Conservation (phyloP, 73 alveolate species). For the Durusdinium trenchii region DNA sequence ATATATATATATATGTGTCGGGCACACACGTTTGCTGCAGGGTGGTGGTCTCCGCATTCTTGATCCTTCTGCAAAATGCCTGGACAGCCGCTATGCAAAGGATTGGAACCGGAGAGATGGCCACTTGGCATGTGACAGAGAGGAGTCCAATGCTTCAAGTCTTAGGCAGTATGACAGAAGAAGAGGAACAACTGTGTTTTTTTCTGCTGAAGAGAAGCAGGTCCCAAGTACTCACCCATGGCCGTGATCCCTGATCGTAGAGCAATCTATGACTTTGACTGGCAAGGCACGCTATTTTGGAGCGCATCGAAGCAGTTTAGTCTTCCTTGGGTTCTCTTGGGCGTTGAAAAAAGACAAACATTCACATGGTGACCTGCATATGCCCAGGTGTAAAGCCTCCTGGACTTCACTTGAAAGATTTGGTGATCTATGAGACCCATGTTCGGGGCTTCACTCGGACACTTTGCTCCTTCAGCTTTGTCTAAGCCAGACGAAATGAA, state of each 20-base stretch:
- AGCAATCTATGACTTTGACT: conserved; percentile 79
- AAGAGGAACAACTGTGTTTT: too few relatives aligned
- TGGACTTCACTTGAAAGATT: conserved; percentile 62
- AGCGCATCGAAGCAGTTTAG: too few relatives aligned
- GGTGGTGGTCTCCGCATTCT: conserved; percentile 36
- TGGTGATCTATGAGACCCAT: conserved; percentile 90
- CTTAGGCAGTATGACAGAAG: neutral
- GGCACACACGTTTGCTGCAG: neutral
- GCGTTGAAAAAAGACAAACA: neutral
- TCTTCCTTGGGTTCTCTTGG: neutral
- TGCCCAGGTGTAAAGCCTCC: conserved; percentile 78
- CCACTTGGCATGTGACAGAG: neutral
- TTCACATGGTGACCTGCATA: neutral
- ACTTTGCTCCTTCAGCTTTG: neutral
- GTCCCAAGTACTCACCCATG: conserved; percentile 83
- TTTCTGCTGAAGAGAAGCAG: conserved; percentile 3
- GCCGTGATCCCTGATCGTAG: conserved; percentile 82
- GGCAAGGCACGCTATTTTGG: conserved; percentile 89
- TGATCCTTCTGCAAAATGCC: conserved; percentile 83
- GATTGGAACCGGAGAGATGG: conserved; percentile 85
- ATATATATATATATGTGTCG: neutral
- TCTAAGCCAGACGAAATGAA: neutral
- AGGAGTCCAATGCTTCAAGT: neutral
- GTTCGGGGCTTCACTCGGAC: conserved; percentile 94
- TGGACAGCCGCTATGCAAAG: conserved; percentile 79